Conservation (phyloP, 2,329 filamentous ascomycete species). For the Alternaria hordeiaustralica region DNA sequence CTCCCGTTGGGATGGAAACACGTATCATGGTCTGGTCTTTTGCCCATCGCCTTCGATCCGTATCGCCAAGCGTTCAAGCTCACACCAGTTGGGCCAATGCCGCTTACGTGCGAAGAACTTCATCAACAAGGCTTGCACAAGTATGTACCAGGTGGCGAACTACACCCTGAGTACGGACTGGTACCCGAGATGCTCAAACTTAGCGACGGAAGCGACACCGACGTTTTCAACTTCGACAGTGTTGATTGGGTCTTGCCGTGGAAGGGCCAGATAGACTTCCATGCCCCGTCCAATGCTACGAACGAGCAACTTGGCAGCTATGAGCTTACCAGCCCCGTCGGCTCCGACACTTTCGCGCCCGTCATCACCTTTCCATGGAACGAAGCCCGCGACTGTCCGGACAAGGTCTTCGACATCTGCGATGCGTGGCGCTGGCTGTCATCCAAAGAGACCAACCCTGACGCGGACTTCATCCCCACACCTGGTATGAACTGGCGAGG, state of each 20-base stretch:
- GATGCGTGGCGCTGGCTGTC: neutral
- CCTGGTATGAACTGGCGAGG: neutral
- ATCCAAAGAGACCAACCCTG: neutral
- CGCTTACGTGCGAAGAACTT: slow-evolving; percentile 25
- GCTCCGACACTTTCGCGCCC: neutral
- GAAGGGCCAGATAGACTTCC: slow-evolving; percentile 5
- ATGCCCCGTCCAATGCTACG: neutral
- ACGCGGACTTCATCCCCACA: neutral
- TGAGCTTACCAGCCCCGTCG: neutral
- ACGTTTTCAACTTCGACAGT: slow-evolving; percentile 24
- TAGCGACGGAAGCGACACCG: slow-evolving; percentile 22
- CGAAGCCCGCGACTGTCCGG: neutral
- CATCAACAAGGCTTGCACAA: slow-evolving; percentile 21
- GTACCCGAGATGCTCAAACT: slow-evolving; percentile 9
- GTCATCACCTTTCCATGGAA: neutral
- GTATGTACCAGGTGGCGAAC: slow-evolving; percentile 23
- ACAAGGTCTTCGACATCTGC: neutral
- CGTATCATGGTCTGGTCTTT: slow-evolving; percentile 18
- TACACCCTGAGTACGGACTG: slow-evolving; percentile 22
- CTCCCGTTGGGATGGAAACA: slow-evolving; percentile 25
- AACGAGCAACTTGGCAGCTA: neutral
- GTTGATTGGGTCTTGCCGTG: slow-evolving; percentile 19
- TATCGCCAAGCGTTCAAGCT: slow-evolving; percentile 28
- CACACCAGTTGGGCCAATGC: slow-evolving; percentile 24
- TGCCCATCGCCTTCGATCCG: slow-evolving; percentile 26